Evolutionary conservation across 179 eudicot genomes (phyloP), one percentile per base, ranked within the genome.

Genomic region (Silene coronaria): DNA sequence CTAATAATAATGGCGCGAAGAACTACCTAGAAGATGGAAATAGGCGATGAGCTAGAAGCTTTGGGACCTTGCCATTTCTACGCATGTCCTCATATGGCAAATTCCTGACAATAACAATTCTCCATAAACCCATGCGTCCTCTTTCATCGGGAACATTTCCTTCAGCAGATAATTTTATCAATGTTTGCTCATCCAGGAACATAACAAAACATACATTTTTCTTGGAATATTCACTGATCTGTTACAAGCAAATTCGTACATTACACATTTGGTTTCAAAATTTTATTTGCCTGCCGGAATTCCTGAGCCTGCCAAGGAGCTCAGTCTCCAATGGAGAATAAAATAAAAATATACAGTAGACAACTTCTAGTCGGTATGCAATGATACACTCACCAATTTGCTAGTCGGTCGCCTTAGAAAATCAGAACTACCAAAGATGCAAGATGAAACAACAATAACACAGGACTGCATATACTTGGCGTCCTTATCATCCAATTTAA

Each of bases 11-110:
- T 57, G 42, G 58, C 22, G 46, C 22, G 22, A 19, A 53, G 32
- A 24, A 77, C 77, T 85, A 95, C 97, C 96, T 95, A 77, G 99
- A 87, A 80, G 87, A 88, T 70, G 99, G 99, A 73, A 92, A 95
- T 76, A 95, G 90, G 71, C 97, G 97, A 87, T 95, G 99, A 62
- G 97, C 89, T 60, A 95, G 85, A 80, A 95, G 86, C 86, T 95
- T 95, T 26, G 99, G 99, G 91, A 95, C 97, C 87, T 95, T 95
- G 80, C 99, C 99, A 75, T 95, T 92, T 87, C 90, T 91, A 76
- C 97, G 88, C 97, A 91, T 86, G 87, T 95, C 99, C 46, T 82
- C 81, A 67, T 87, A 95, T 28, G 99, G 99, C 78, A 93, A 83
- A 80, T 93, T 89, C 80, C 67, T 93, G 46, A 90, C 97, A 36